A percentile compares a stretch with the other conserved stretches of the same genome.
Conservation (phyloP, 2,329 filamentous ascomycete species). For the Nemania abortiva region DNA sequence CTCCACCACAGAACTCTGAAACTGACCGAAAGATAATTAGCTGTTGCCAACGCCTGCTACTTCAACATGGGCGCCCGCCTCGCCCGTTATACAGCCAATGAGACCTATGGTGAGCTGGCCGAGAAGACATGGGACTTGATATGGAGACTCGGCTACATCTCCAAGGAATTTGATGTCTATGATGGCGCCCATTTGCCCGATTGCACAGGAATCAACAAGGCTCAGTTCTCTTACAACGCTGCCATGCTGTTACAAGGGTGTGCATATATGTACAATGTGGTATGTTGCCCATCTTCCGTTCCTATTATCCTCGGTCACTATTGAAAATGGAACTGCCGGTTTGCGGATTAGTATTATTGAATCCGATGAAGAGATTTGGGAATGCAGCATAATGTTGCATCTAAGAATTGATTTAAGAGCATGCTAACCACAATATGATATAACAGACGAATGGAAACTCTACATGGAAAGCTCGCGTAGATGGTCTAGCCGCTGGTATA, state of each 20-base stretch:
- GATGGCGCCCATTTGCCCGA: slow-evolving; percentile 72
- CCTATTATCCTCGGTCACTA: background rate
- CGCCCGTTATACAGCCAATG: slow-evolving; percentile 76
- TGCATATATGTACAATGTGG: slow-evolving; percentile 76
- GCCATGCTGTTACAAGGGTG: slow-evolving; percentile 72
- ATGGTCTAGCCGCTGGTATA: slow-evolving; percentile 66
- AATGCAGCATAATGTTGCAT: background rate
- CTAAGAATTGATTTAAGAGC: background rate
- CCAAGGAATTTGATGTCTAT: slow-evolving; percentile 72
- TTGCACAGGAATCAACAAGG: slow-evolving; percentile 71
- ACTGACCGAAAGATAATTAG: slow-evolving; percentile 48
- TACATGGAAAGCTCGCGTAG: slow-evolving; percentile 67
- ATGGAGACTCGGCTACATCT: slow-evolving; percentile 66
- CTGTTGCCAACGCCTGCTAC: slow-evolving; percentile 72
- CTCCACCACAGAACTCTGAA: background rate
- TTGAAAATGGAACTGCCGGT: background rate
- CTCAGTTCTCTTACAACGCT: slow-evolving; percentile 76
- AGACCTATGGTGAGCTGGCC: slow-evolving; percentile 73
- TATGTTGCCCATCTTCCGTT: slow-evolving; percentile 49
- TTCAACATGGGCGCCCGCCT: slow-evolving; percentile 77
- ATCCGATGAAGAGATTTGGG: background rate
- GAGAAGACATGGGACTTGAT: slow-evolving; percentile 74
- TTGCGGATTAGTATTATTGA: background rate
- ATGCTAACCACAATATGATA: slow-evolving; percentile 37
- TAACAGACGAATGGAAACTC: slow-evolving; percentile 63